A percentile compares a stretch with the other conserved stretches of the same genome.
phyloP scores from a whole-genome alignment of 306 rosid species.

The Morella rubra region DNA sequence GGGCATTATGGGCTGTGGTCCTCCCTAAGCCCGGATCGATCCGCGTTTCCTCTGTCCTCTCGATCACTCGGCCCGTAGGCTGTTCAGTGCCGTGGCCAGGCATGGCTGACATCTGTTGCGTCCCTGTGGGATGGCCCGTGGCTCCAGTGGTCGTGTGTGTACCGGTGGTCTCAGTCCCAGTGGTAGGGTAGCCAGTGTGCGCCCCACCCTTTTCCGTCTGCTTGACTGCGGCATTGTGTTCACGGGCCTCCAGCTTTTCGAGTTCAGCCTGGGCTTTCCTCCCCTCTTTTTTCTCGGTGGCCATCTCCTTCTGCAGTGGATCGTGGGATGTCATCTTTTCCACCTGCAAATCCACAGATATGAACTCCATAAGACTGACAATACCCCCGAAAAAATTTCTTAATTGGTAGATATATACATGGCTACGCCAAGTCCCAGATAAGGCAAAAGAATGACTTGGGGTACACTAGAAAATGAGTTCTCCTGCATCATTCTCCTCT shows the following conservation, averaged over 20 bases:
- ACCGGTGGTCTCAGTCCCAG: slow-evolving; percentile 20
- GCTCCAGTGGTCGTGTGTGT: slow-evolving; percentile 35
- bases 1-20: slow-evolving; percentile 27
- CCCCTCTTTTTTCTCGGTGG: slow-evolving; percentile 41
- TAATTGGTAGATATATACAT: too few relatives aligned
- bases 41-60: slow-evolving; percentile 34
- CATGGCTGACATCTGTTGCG: slow-evolving; percentile 37
- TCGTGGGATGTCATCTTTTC: slow-evolving; percentile 51
- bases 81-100: slow-evolving; percentile 41
- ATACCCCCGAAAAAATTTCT: too few relatives aligned
- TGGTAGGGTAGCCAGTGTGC: background rate
- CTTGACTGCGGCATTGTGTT: slow-evolving; percentile 40
- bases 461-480: too few relatives aligned
- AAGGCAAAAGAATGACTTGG: too few relatives aligned
- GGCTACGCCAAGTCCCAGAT: too few relatives aligned
- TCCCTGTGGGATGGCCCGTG: slow-evolving; percentile 37
- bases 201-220: background rate
- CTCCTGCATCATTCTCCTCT: too few relatives aligned
- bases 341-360: slow-evolving; percentile 24
- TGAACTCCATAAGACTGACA: too few relatives aligned
- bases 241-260: slow-evolving; percentile 46
- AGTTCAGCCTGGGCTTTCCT: slow-evolving; percentile 49
- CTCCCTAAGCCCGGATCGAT: slow-evolving; percentile 28
- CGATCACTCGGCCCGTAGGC: slow-evolving; percentile 38
- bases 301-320: slow-evolving; percentile 53